phyloP scores from a whole-genome alignment of 2,329 filamentous ascomycete species.

The Fusarium sp. region DNA sequence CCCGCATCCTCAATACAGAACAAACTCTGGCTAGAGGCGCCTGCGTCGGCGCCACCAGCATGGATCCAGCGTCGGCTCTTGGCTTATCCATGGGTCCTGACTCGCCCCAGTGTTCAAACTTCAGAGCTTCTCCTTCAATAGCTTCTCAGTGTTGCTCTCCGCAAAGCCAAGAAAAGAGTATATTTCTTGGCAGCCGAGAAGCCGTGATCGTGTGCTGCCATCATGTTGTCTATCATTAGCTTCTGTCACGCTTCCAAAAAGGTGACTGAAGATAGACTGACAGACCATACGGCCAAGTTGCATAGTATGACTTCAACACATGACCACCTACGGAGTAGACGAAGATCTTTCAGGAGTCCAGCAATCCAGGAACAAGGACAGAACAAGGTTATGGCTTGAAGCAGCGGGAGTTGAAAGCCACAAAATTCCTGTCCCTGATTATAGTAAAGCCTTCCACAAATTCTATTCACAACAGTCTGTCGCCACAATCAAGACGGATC shows the following conservation, averaged over 20 bases:
- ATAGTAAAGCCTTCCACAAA: constrained; percentile 1
- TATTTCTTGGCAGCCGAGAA: constrained; percentile 37
- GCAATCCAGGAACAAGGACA: constrained; percentile 33
- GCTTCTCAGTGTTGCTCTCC: background rate
- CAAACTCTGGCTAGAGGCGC: constrained; percentile 15
- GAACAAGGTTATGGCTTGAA: constrained; percentile 17
- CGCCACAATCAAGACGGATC: background rate
- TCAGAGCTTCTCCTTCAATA: constrained; percentile 7
- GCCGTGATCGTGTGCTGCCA: constrained; percentile 30
- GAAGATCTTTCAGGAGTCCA: background rate
- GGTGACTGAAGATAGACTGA: constrained; percentile 2
- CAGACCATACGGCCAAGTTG: background rate
- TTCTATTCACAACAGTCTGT: constrained; percentile 12
- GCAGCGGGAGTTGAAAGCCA: constrained; percentile 34
- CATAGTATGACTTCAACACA: constrained; percentile 12
- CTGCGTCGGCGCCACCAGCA: constrained; percentile 19
- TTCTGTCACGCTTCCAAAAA: constrained; percentile 8
- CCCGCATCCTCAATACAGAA: constrained; percentile 13
- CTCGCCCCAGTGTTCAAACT: constrained; percentile 18
- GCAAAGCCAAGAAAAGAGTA: constrained; percentile 17
- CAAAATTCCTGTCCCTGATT: constrained; percentile 30
- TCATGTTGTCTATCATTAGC: background rate
- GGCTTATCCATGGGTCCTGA: constrained; percentile 20
- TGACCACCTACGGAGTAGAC: background rate
- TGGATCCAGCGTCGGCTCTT: constrained; percentile 27